Evolutionary conservation across 2,329 filamentous ascomycete species (phyloP), one percentile per base, ranked within the genome.

Genomic region (Passalora sequoiae): DNA sequence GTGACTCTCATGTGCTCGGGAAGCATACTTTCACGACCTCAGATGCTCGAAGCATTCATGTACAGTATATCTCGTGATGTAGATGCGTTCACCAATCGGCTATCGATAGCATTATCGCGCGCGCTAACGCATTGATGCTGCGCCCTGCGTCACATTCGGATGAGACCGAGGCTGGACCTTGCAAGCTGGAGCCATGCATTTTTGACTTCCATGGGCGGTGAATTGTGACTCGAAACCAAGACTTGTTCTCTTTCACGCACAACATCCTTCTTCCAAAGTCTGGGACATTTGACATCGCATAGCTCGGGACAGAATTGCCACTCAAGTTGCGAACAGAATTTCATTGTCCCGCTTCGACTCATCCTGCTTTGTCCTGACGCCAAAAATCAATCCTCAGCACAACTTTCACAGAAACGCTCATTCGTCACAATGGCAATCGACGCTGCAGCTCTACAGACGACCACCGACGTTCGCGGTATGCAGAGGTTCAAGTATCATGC

Each of bases 401-500:
- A n/a, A n/a, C n/a, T 27, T 12, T 27, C 24, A 27, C 24, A 27
- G 12, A 12, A 6, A 27, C n/a, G n/a, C n/a, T n/a, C 35, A 16
- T 4, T 12, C 17, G 7, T 4, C 44, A 39, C 31, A 31, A 55
- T 55, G 52, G 47, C 49, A 31, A 38, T 45, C 20, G 49, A 42
- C 39, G 43, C 47, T 25, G 38, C 51, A 20, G 27, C 44, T 10
- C 38, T 49, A 15, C 46, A 43, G 27, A 58, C 65, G 37, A 68
- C 64, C 54, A 73, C 76, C 60, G 74, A 76, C 59, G 72, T 75
- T 56, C 72, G 73, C 63, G 70, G 73, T 75, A 69, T 51, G 64
- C 42, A 29, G n/a, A 37, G 31, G 40, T 3, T 39, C 15, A 25
- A 33, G 35, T 27, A 44, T 40, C 12, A 41, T 30, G 33, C 17